These are phyloP conservation scores for Pestalotiopsis sp. DNA, from an alignment of 2,329 filamentous ascomycete genomes.

Conservation along the genomic window DNA sequence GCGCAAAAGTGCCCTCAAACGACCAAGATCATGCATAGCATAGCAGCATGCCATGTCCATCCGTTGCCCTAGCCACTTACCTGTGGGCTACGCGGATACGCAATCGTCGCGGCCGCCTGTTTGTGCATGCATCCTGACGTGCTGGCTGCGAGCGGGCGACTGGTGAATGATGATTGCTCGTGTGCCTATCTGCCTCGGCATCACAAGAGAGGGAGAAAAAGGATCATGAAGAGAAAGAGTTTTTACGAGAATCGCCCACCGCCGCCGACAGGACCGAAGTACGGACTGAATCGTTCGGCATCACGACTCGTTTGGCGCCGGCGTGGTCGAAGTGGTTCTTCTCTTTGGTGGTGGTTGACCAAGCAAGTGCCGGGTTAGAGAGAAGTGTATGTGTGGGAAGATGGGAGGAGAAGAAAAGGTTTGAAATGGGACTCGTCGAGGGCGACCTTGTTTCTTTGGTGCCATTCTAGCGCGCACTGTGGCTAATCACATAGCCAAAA, in stretches of 20 bases:
- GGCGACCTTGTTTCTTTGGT: background rate
- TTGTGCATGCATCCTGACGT: background rate
- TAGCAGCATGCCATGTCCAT: background rate
- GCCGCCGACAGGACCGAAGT: background rate
- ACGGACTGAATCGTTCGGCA: background rate
- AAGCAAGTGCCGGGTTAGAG: background rate
- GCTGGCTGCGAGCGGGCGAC: background rate
- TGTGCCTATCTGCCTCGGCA: background rate
- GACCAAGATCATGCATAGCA: background rate
- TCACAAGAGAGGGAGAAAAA: background rate
- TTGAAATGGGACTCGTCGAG: background rate
- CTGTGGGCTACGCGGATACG: background rate
- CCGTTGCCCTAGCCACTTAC: background rate
- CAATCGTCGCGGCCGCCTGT: background rate
- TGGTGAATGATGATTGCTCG: background rate
- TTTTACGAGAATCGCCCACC: background rate
- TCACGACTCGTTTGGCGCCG: conserved; percentile 5
- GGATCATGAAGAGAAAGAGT: background rate
- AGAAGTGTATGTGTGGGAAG: background rate
- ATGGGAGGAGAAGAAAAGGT: conserved; percentile 4
- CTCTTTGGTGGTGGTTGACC: background rate
- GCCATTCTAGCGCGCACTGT: background rate
- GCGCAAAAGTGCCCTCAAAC: background rate
- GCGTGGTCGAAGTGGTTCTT: background rate
- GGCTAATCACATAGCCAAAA: conserved; percentile 6